Evolutionary conservation across 768 basidiomycete species (phyloP), one percentile per base, ranked within the genome.

Genomic region (Chlorophyllum brunneum): DNA sequence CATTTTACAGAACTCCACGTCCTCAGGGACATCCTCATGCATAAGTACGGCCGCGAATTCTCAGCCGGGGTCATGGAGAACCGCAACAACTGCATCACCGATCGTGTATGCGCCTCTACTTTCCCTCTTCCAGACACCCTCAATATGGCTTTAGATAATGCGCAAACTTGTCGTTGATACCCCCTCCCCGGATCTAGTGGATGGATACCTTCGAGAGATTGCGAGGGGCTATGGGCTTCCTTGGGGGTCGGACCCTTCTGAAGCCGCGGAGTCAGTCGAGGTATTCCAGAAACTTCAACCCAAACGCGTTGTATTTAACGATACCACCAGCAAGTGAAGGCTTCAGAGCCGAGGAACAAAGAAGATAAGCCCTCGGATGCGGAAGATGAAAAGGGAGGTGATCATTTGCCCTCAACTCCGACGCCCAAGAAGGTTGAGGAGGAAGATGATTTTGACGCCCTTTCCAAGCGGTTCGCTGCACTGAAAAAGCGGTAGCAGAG

Each of bases 11-110:
- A 98, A 65, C 78, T 99, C 33, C 91, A 97, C 58, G 73, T 92
- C 31, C 69, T 98, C 46, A 85, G 97, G 49, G 95, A 98, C 65
- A 81, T 98, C 65, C 78, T 99, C 53, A 90, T 95, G 88, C 90
- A 94, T 66, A 97, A 97, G 70, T 97, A 85, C 64, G 94, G 95
- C 15, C 83, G 95, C 18, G 92, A 94, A 41, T 98, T 91, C 65
- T 82, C 94, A 13, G 58, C 85, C 15, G 79, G 81, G n/a, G 84
- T 89, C 2, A 89, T 93, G 78, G 90, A 94, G 66, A 94, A 95
- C 66, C 80, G 76, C 38, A 83, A 88, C 58, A 73, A 75, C 13
- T 83, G 85, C 67, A 95, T 99, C 38, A 89, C 82, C 58, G 83
- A 87, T 43, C 83, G 97, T 55, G 92, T 92, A 69, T 69, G 84